A percentile compares a stretch with the other conserved stretches of the same genome.
These are phyloP conservation scores for Prunus fruticosa DNA, from an alignment of 306 rosid genomes.

Conservation along the genomic window DNA sequence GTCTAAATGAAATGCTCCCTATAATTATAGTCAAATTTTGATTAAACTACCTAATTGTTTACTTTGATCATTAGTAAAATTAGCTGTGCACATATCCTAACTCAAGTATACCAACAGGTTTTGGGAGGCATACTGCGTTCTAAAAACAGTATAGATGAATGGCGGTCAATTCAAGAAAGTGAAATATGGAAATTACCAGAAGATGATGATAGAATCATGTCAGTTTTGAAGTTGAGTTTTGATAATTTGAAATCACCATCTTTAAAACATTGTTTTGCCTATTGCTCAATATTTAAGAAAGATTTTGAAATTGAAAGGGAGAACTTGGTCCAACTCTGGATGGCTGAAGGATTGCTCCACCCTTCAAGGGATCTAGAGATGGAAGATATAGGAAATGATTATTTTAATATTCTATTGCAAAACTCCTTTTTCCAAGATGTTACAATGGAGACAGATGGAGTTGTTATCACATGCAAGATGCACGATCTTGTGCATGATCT, in stretches of 20 bases:
- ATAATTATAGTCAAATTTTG: too few species aligned
- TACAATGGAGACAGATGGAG: background rate
- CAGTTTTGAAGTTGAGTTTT: conserved; percentile 11
- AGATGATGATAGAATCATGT: background rate
- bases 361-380: too few species aligned
- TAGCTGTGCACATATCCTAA: too few species aligned
- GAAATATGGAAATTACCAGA: background rate
- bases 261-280: conserved; percentile 24
- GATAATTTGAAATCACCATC: background rate
- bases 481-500: conserved; percentile 11
- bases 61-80: too few species aligned
- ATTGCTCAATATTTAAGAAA: conserved; percentile 4
- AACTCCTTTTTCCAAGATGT: background rate
- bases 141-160: background rate
- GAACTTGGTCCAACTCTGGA: too few species aligned
- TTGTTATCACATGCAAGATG: background rate
- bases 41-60: too few species aligned
- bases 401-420: background rate
- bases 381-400: background rate
- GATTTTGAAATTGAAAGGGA: background rate
- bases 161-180: background rate
- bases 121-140: conserved; percentile 12
- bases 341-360: too few species aligned
- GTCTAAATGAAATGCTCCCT: too few species aligned
- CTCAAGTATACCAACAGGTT: background rate